Evolutionary conservation across 345 rosid genomes (phyloP).

Genomic region (Syzygium aqueum): DNA sequence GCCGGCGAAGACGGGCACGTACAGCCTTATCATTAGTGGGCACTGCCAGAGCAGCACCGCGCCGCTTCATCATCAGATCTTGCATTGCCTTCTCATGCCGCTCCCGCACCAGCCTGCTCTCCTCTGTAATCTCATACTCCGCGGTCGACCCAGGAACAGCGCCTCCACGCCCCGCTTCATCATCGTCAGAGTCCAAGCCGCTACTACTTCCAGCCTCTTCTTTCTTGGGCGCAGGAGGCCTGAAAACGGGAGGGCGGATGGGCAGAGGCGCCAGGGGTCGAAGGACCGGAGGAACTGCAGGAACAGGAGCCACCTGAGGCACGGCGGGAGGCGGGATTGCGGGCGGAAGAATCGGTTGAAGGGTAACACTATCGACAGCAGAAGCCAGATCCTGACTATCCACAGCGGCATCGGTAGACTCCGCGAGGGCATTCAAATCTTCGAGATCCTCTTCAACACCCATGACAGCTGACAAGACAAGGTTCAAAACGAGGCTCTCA

Average conservation of each 20-base stretch:
- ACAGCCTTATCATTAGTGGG: slow-evolving; percentile 97
- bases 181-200: slow-evolving; percentile 56
- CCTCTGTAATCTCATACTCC: slow-evolving; percentile 57
- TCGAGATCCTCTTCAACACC: slow-evolving; percentile 47
- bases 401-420: slow-evolving; percentile 18
- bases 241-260: slow-evolving; percentile 28
- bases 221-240: slow-evolving; percentile 49
- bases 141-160: slow-evolving; percentile 13
- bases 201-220: slow-evolving; percentile 36
- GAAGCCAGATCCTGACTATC: slow-evolving; percentile 22
- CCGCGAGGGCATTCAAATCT: slow-evolving; percentile 19
- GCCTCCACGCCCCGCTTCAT: slow-evolving; percentile 16
- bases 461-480: slow-evolving; percentile 30
- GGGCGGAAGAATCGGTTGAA: slow-evolving; percentile 24
- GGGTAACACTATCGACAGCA: slow-evolving; percentile 16
- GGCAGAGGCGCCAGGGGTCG: slow-evolving; percentile 53
- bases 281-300: slow-evolving; percentile 29
- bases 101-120: slow-evolving; percentile 58
- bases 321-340: slow-evolving; percentile 19
- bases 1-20: slow-evolving; percentile 77
- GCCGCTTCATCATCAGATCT: slow-evolving; percentile 72
- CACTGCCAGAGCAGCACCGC: slow-evolving; percentile 89
- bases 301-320: slow-evolving; percentile 58
- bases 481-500: background rate
- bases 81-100: slow-evolving; percentile 87